phyloP scores from a whole-genome alignment of 2,329 filamentous ascomycete genomes.

The Scytalidium sp. region DNA sequence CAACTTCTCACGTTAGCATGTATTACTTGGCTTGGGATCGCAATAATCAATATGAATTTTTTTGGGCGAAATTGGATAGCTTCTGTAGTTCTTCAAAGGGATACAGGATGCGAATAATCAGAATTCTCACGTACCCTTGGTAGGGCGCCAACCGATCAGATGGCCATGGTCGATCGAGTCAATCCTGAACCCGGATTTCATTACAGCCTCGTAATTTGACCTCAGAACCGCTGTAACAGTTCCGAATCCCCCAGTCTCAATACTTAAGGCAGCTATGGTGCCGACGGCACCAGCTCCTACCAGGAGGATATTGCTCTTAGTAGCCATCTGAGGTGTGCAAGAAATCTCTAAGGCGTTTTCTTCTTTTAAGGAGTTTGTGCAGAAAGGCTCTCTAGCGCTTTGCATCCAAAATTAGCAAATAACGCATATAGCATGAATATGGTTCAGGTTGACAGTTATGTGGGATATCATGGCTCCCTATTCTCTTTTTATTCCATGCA shows the following conservation, averaged over 20 bases:
- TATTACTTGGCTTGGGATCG: too few species aligned
- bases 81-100: slow-evolving; percentile 9
- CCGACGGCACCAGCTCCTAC: slow-evolving; percentile 13
- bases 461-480: too few species aligned
- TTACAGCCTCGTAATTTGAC: slow-evolving; percentile 20
- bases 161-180: slow-evolving; percentile 20
- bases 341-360: too few species aligned
- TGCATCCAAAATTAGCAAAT: too few species aligned
- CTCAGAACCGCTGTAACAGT: slow-evolving; percentile 16
- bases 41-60: too few species aligned
- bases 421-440: too few species aligned
- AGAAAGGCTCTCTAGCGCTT: too few species aligned
- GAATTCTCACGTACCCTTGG: slow-evolving; percentile 10
- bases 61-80: not conserved
- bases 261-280: slow-evolving; percentile 15
- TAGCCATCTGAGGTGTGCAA: not conserved
- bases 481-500: too few species aligned
- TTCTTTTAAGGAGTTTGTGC: too few species aligned
- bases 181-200: slow-evolving; percentile 19
- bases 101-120: not conserved
- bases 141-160: slow-evolving; percentile 18
- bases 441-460: too few species aligned
- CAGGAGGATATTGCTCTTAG: slow-evolving; percentile 12
- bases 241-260: slow-evolving; percentile 14
- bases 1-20: slow-evolving; percentile 30